Conservation (phyloP, 1,284 basidiomycete genomes). For the Cryptococcus sp. region DNA sequence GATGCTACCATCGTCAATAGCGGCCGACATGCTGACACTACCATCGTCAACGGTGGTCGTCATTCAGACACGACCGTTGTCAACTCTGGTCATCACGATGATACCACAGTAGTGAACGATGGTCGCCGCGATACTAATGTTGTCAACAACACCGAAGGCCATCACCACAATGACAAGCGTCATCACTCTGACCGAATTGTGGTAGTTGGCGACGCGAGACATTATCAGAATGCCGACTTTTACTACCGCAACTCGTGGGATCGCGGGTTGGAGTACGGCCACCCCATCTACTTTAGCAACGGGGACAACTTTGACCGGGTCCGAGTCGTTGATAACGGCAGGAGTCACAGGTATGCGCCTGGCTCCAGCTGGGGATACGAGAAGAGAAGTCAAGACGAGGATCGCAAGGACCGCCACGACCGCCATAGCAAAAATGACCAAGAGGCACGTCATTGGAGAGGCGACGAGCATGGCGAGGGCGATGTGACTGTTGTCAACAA, state of each 20-base stretch:
- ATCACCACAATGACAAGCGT: slow-evolving; percentile 12
- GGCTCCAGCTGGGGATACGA: slow-evolving; percentile 2
- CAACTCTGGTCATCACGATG: slow-evolving; percentile 4
- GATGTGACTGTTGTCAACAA: neutral
- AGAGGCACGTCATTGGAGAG: neutral
- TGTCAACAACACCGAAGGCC: slow-evolving; percentile 6
- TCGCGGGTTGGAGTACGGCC: slow-evolving; percentile 11
- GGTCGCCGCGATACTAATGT: slow-evolving; percentile 11
- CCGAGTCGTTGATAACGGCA: slow-evolving; percentile 8
- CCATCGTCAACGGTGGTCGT: slow-evolving; percentile 4
- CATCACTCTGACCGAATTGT: slow-evolving; percentile 17
- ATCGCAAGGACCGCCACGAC: slow-evolving; percentile 8
- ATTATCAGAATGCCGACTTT: slow-evolving; percentile 19
- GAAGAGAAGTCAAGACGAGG: slow-evolving; percentile 1
- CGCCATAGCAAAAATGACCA: slow-evolving; percentile 6
- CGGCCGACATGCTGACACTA: slow-evolving; percentile 3
- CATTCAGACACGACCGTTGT: slow-evolving; percentile 15
- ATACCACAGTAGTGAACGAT: slow-evolving; percentile 9
- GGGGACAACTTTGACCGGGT: slow-evolving; percentile 18
- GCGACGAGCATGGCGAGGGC: neutral
- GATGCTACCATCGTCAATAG: slow-evolving; percentile 4
- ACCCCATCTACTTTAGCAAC: slow-evolving; percentile 17
- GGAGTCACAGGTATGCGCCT: neutral
- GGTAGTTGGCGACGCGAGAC: slow-evolving; percentile 14
- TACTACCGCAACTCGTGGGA: slow-evolving; percentile 11